A percentile compares a stretch with the other conserved stretches of the same genome.
Evolutionary conservation across 176 grass and related monocot genomes (phyloP).

Genomic region (Oryza meyeriana): DNA sequence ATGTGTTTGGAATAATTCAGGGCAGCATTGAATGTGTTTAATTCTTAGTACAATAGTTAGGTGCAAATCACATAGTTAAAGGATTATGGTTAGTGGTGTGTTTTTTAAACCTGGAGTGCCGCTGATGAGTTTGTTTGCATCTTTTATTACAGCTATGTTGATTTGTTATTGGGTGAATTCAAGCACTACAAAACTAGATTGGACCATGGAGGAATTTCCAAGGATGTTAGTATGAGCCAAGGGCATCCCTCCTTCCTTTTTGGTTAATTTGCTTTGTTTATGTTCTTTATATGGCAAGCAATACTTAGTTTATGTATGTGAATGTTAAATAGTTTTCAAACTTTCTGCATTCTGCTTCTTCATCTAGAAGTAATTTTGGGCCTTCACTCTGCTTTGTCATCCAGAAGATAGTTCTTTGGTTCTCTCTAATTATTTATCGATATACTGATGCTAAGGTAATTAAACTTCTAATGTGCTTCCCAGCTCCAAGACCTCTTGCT

Average conservation of each 20-base stretch:
- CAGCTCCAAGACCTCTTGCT: constrained; percentile 90
- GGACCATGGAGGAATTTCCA: constrained; percentile 85
- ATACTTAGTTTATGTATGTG: constrained; percentile 8
- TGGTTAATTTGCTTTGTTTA: constrained; percentile 2
- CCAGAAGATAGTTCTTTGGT: constrained; percentile 9
- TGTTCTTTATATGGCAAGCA: background rate
- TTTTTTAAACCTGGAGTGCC: constrained; percentile 3
- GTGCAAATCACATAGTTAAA: background rate
- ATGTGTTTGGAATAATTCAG: background rate
- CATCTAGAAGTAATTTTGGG: no score
- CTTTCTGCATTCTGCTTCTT: background rate
- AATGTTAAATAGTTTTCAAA: constrained; percentile 8
- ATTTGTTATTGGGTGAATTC: constrained; percentile 97
- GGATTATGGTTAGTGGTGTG: background rate
- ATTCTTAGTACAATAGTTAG: constrained; percentile 16
- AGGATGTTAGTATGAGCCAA: constrained; percentile 55
- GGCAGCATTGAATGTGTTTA: background rate
- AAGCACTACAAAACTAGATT: constrained; percentile 99
- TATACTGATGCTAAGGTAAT: background rate
- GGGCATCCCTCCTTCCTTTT: background rate
- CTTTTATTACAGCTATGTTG: constrained; percentile 73
- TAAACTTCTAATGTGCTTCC: constrained; percentile 18
- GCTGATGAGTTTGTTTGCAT: constrained; percentile 7
- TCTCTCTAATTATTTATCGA: background rate
- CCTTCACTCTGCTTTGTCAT: background rate